Conservation (phyloP, 306 rosid genomes). For the Fagus sylvatica region DNA sequence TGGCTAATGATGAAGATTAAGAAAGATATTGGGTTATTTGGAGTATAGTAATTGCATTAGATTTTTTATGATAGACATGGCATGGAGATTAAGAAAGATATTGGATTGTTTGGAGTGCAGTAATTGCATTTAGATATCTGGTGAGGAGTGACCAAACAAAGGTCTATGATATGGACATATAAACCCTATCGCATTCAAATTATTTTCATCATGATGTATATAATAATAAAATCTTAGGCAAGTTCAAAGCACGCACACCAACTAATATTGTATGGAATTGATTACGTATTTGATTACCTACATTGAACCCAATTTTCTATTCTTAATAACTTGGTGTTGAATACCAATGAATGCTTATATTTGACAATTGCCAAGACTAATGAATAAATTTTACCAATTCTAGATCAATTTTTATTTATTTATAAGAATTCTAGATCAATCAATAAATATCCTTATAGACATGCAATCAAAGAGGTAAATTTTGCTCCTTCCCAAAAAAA, state of each 20-base stretch:
- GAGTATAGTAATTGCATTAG: not conserved
- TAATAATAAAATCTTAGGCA: not conserved
- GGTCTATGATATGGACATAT: too few species aligned
- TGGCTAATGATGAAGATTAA: not conserved
- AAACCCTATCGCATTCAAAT: too few species aligned
- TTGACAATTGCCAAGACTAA: not conserved
- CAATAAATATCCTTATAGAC: too few species aligned
- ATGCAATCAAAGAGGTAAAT: too few species aligned
- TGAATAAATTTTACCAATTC: too few species aligned
- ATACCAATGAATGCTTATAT: not conserved
- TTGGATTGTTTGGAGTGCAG: not conserved
- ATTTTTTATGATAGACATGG: too few species aligned
- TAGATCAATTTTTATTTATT: too few species aligned
- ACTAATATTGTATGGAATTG: not conserved
- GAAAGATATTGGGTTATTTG: not conserved
- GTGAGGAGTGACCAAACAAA: not conserved
- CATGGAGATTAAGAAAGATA: not conserved
- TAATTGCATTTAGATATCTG: not conserved
- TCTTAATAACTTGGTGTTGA: not conserved
- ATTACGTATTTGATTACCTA: not conserved
- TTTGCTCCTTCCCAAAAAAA: not conserved
- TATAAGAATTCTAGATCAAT: too few species aligned
- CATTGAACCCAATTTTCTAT: not conserved
- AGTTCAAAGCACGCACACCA: not conserved
- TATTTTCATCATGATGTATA: too few species aligned